Base-by-base conservation (phyloP, 2,329 filamentous ascomycete genomes). In the Colletotrichum horii region DNA sequence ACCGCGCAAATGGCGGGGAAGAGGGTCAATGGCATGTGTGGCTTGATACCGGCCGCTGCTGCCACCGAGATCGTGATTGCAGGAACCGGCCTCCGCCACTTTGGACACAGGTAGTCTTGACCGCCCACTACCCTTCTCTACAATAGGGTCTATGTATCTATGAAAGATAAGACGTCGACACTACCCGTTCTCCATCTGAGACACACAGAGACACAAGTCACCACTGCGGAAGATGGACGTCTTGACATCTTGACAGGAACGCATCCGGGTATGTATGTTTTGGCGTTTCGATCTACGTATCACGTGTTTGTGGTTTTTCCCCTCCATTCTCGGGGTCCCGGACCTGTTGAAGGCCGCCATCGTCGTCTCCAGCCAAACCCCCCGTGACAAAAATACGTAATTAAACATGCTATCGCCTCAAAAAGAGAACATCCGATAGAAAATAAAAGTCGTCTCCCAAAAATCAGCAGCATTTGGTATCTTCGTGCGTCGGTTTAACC, bases 301-400 rank as follows among this genome's bases (percentile, higher is more conserved):
- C 19, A 60, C 12, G 9, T 60, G 16, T 30, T n/a, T 28, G 56
- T 62, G 9, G 24, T 64, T 64, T 58, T 12, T 7, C 43, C 24
- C n/a, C 24, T 58, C 26, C 55, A 30, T 58, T 14, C 43, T 52
- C 26, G 61, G 32, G 15, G 24, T 55, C 55, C 48, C n/a, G 22
- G 66, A 66, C 74, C 76, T 77, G 76, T 77, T 74, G 70, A 76
- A 77, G 76, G 76, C 74, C 61, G 28, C 28, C 43, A 48, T 16
- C n/a, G 38, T 43, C 38, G 9, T 52, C 43, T 52, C n/a, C 43
- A 52, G 43, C 32, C 56, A n/a, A 55, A 43, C 38, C 22, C 11
- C 26, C 32, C 5, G n/a, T 19, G 6, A 24, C n/a, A 16, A 67
- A 68, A 66, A 28, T 68, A 26, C 48, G 30, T 67, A 67, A 64